These are phyloP conservation scores for Candida ponderosae DNA, from an alignment of 805 yeast genomes.

Conservation along the genomic window DNA sequence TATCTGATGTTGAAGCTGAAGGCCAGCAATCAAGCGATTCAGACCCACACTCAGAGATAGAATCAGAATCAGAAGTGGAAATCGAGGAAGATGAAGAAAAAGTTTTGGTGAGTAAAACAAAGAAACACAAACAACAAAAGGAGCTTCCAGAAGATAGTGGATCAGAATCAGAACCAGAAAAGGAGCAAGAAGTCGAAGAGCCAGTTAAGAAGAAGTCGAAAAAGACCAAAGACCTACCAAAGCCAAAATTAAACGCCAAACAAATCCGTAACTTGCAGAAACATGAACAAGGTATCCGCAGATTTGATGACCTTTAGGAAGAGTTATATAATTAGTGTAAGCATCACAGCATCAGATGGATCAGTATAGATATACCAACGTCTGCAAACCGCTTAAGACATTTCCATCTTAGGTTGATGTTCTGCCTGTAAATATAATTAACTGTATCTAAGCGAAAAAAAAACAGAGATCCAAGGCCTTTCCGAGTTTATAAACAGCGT, in stretches of 20 bases:
- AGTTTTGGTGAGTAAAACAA: slow-evolving; percentile 1
- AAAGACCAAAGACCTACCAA: no score
- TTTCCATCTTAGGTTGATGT: no score
- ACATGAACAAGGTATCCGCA: slow-evolving; percentile 57
- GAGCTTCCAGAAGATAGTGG: slow-evolving; percentile 10
- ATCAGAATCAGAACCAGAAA: slow-evolving; percentile 15
- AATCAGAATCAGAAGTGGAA: slow-evolving; percentile 9
- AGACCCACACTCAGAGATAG: slow-evolving; percentile 4
- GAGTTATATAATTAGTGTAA: no score
- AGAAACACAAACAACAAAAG: slow-evolving; percentile 17
- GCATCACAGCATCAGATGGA: no score
- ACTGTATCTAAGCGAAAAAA: no score
- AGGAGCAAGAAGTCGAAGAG: slow-evolving; percentile 1
- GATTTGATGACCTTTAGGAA: slow-evolving; percentile 54
- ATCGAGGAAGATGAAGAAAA: slow-evolving; percentile 17
- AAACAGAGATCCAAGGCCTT: no score
- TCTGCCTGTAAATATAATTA: no score
- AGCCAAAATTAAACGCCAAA: slow-evolving; percentile 31
- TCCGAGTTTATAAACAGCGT: no score
- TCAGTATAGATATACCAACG: no score
- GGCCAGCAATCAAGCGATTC: slow-evolving; percentile 5
- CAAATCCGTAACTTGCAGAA: slow-evolving; percentile 40
- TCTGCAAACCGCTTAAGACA: no score
- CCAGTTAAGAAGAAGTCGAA: slow-evolving; percentile 13
- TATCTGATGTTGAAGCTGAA: slow-evolving; percentile 5